Evolutionary conservation across 345 rosid genomes (phyloP).

Genomic region (Syzygium jambos): DNA sequence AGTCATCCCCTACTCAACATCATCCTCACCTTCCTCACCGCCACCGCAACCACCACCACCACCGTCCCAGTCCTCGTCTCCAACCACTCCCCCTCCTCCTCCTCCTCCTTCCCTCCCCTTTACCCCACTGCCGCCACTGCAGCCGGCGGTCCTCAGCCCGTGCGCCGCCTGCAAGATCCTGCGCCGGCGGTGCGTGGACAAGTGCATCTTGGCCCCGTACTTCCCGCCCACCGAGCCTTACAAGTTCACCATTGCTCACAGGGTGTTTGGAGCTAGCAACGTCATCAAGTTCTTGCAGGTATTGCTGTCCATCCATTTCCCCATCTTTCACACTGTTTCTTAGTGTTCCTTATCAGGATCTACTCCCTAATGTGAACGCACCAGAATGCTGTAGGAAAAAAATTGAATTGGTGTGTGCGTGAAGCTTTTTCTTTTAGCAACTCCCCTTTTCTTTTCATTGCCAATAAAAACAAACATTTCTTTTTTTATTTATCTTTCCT

Average conservation of each 20-base stretch:
- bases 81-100: neutral
- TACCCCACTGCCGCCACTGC: neutral
- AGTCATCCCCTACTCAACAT: neutral
- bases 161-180: slow-evolving; percentile 44
- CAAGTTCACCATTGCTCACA: slow-evolving; percentile 40
- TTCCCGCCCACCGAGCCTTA: slow-evolving; percentile 34
- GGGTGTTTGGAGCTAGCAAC: slow-evolving; percentile 46
- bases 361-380: neutral
- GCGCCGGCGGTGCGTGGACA: slow-evolving; percentile 29
- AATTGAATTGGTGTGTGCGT: neutral
- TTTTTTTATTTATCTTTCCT: neutral
- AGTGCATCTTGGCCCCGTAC: slow-evolving; percentile 33
- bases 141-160: slow-evolving; percentile 23
- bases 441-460: neutral
- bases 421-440: neutral
- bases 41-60: neutral
- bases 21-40: slow-evolving; percentile 3
- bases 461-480: neutral
- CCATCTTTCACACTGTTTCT: neutral
- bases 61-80: neutral
- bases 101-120: neutral
- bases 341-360: neutral
- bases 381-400: neutral
- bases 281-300: slow-evolving; percentile 46
- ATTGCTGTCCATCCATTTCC: neutral